Evolutionary conservation across 805 yeast genomes (phyloP), one percentile per base, ranked within the genome.

Genomic region (Saccharomycopsis javanensis): DNA sequence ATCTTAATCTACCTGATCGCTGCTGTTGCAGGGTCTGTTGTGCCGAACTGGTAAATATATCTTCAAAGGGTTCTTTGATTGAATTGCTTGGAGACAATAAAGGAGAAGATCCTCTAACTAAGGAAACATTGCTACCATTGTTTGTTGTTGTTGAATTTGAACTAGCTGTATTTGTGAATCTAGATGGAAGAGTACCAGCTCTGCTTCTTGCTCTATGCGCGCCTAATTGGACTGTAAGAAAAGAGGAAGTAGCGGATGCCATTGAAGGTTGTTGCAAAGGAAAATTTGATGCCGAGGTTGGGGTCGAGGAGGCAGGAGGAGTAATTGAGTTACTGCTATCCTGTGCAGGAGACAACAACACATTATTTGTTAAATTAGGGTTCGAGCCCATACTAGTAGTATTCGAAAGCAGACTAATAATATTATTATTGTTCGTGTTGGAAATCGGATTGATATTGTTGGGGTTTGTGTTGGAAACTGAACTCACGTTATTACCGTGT

Each of bases 101-200:
- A 8, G 57, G 59, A n/a, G 66, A 34, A 15, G 53, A 55, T 18
- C 65, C 64, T 52, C 65, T 68, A 52, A 10, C 50, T 25, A 8
- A 60, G 45, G 63, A 11, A 16, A 61, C 55, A 34, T 51, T 62
- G 57, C 63, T 61, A 23, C 68, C 61, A 5, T 67, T 55, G 50
- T 54, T 62, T 7, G 58, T 45, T 31, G 51, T 63, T 46, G 64
- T 62, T 23, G 69, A 61, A 15, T 62, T 54, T 37, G 61, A 57
- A 28, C 58, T 53, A 16, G n/a, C n/a, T n/a, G 62, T 68, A 25
- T 74, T 66, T 48, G 71, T 65, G 56, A 83, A 75, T 52, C 84
- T 71, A 20, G 90, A 82, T 7, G 94, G 92, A 52, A 87, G 71
- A 13, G 95, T 87, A 2, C 94, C 94, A 1, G 94, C 86, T 62